Percentiles rank a stretch among this genome's conserved stretches.
phyloP scores from a whole-genome alignment of 495 filamentous ascomycete genomes.

The Penicillium parvum region DNA sequence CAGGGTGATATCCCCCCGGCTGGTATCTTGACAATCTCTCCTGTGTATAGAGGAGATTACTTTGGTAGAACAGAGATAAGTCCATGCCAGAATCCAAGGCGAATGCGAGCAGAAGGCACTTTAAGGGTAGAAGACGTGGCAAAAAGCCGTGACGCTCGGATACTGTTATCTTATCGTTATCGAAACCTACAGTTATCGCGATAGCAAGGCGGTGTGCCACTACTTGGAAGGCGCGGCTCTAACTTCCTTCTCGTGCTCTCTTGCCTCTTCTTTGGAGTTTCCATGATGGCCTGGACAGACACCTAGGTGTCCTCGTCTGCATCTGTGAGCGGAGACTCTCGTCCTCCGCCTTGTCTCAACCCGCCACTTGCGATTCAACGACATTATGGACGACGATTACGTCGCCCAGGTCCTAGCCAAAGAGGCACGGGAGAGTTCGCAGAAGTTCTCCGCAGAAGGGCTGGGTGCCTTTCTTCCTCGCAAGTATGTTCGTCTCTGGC shows the following conservation, averaged over 20 bases:
- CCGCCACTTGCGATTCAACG: slow-evolving; percentile 18
- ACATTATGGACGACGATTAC: slow-evolving; percentile 62
- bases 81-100: too few species aligned
- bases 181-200: too few species aligned
- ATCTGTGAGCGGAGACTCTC: too few species aligned
- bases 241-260: background rate
- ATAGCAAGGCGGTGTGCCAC: slow-evolving; percentile 15
- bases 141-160: too few species aligned
- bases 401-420: slow-evolving; percentile 68
- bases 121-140: too few species aligned
- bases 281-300: background rate
- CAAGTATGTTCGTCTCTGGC: slow-evolving; percentile 48
- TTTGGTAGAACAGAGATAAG: too few species aligned
- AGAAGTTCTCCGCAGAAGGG: slow-evolving; percentile 69
- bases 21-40: too few species aligned
- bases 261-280: background rate
- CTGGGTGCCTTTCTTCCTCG: slow-evolving; percentile 64
- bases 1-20: too few species aligned
- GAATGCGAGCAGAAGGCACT: too few species aligned
- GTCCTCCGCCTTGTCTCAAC: background rate
- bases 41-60: too few species aligned
- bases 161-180: too few species aligned
- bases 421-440: slow-evolving; percentile 65
- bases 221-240: slow-evolving; percentile 10
- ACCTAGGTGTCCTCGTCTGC: too few species aligned